phyloP scores from a whole-genome alignment of 257 asterid species.

The Penstemon eatonii region DNA sequence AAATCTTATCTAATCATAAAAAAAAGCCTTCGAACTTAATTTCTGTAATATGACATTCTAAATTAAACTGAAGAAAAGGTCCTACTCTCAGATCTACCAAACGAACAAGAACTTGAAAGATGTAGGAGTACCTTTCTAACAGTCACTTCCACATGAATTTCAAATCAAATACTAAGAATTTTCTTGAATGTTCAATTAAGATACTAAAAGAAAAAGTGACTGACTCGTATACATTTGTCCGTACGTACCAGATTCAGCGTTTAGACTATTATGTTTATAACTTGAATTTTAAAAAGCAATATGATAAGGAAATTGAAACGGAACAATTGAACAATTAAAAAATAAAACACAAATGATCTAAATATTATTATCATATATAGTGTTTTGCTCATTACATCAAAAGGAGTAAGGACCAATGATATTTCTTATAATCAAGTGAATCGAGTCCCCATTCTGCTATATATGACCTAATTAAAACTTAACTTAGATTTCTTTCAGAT shows the following conservation, averaged over 20 bases:
- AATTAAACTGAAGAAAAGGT: neutral
- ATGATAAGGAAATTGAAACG: too few relatives aligned
- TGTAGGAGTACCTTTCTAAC: constrained; percentile 1
- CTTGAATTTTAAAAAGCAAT: too few relatives aligned
- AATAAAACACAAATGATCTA: too few relatives aligned
- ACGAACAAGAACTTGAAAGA: constrained; percentile 12
- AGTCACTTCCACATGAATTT: constrained; percentile 24
- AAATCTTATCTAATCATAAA: constrained; percentile 31
- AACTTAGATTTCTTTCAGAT: too few relatives aligned
- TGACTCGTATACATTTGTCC: neutral
- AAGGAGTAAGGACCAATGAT: too few relatives aligned
- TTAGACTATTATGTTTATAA: too few relatives aligned
- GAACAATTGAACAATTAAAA: too few relatives aligned
- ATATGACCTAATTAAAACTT: too few relatives aligned
- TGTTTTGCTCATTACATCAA: too few relatives aligned
- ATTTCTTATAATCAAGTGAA: too few relatives aligned
- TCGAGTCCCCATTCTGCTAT: too few relatives aligned
- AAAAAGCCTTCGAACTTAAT: constrained; percentile 13
- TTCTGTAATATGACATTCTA: constrained; percentile 27
- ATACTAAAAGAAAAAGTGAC: neutral
- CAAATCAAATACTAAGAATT: constrained; percentile 23
- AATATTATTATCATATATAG: too few relatives aligned
- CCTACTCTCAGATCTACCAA: constrained; percentile 5
- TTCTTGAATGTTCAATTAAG: neutral
- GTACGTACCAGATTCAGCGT: neutral